Evolutionary conservation across 1,139 yeast species (phyloP), one percentile per base, ranked within the genome.

Genomic region (Taphrina deformans): DNA sequence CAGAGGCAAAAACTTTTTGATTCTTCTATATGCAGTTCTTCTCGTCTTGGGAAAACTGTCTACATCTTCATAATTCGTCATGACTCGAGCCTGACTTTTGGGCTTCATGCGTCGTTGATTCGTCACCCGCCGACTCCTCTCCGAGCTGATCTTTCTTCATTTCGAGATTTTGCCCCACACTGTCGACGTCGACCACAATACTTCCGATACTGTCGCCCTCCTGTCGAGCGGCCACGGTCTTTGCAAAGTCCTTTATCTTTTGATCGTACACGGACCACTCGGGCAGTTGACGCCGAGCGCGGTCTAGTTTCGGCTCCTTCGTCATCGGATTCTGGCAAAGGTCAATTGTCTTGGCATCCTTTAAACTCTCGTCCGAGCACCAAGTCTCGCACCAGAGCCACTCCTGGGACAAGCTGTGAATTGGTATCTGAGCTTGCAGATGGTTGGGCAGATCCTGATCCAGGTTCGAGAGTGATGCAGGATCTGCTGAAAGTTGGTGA

Each of bases 331-430:
- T 88, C 74, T 87, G 88, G 75, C 96, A 89, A 70, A 89, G 77
- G 73, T 89, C 96, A 69, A 89, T 87, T 24, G 92, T 87, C 73
- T 85, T 87, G 0, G 96, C 96, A 0, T 76, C 77, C 58, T 73
- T 72, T 66, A 87, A 75, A 31, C 83, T 78, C 59, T 82, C 86
- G 69, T 84, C 88, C n/a, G 85, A 79, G 73, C 96, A 89, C 96
- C 96, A 90, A 0, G 96, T 89, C 72, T 89, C 96, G 75, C 96
- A 89, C 96, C 96, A 90, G 45, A 89, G 77, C 95, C 96, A 90
- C 55, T 88, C 90, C 71, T 87, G 88, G 1, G 91, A 89, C 51
- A 89, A 78, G 24, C 95, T 86, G 72, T 79, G 82, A 27, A 90
- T 90, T 53, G 87, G 88, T 23, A 90, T 75, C 48, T 76, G 76